Evolutionary conservation across 768 basidiomycete genomes (phyloP).

Genomic region (Phaeotremella fagi): DNA sequence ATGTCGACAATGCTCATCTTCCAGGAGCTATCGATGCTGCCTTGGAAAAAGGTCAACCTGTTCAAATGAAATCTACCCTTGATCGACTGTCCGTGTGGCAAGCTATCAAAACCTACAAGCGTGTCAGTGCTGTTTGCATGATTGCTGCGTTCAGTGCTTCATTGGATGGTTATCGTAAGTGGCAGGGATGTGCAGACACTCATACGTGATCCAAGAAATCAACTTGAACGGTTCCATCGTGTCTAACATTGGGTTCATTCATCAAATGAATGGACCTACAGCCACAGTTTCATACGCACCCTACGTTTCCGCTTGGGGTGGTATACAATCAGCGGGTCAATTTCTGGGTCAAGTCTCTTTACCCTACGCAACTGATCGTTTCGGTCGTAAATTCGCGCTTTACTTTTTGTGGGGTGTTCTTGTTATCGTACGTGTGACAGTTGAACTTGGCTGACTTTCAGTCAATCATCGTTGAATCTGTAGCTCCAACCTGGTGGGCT

Average conservation of each 20-base stretch:
- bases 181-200: slow-evolving; percentile 19
- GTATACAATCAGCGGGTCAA: slow-evolving; percentile 15
- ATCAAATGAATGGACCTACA: not conserved
- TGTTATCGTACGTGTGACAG: too few species aligned
- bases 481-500: slow-evolving; percentile 6
- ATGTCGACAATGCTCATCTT: too few species aligned
- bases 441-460: too few species aligned
- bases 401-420: slow-evolving; percentile 17
- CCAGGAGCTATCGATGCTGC: too few species aligned
- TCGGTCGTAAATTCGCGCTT: slow-evolving; percentile 17
- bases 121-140: too few species aligned
- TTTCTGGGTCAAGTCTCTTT: slow-evolving; percentile 11
- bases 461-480: slow-evolving; percentile 17
- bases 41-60: too few species aligned
- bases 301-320: slow-evolving; percentile 14
- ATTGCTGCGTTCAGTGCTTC: too few species aligned
- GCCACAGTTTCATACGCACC: slow-evolving; percentile 5
- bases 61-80: too few species aligned
- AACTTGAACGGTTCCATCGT: slow-evolving; percentile 25
- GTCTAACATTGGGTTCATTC: slow-evolving; percentile 16
- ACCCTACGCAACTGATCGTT: slow-evolving; percentile 8
- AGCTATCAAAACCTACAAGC: too few species aligned
- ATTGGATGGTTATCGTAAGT: slow-evolving; percentile 15
- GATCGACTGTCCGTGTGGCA: too few species aligned
- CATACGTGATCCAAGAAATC: too few species aligned